A percentile compares a stretch with the other conserved stretches of the same genome.
phyloP scores from a whole-genome alignment of 306 rosid species.

The Prunus mongolica region DNA sequence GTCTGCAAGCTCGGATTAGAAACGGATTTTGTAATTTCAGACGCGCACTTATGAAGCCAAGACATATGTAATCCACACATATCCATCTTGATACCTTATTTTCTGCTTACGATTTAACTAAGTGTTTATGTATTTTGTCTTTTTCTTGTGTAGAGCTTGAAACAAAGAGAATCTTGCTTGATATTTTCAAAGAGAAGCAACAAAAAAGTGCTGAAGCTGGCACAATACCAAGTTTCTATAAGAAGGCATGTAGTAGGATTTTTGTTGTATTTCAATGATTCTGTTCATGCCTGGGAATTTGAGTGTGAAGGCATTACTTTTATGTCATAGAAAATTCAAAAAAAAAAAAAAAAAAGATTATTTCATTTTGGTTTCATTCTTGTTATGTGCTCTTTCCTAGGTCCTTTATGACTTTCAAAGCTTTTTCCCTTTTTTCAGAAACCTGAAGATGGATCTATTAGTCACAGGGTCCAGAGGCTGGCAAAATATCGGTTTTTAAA shows the following conservation, averaged over 20 bases:
- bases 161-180: constrained; percentile 94
- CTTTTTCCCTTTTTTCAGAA: constrained; percentile 49
- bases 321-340: not conserved
- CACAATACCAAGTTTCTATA: constrained; percentile 93
- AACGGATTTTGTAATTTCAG: not conserved
- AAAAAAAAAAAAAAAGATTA: not conserved
- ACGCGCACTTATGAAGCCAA: not conserved
- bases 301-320: constrained; percentile 3
- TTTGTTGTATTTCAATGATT: not conserved
- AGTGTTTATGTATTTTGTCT: not conserved
- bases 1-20: not conserved
- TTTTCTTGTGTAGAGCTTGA: constrained; percentile 70
- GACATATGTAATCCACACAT: not conserved
- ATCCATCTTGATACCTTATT: not conserved
- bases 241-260: constrained; percentile 59
- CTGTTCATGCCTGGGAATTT: not conserved
- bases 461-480: constrained; percentile 88
- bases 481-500: constrained; percentile 86
- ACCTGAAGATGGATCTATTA: constrained; percentile 99
- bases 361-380: not conserved
- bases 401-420: constrained; percentile 2
- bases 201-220: constrained; percentile 89
- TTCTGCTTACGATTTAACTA: not conserved
- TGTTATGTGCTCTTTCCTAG: not conserved
- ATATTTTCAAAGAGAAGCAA: constrained; percentile 96